Conservation (phyloP, 495 filamentous ascomycete genomes). For the Neurospora tetrasperma region DNA sequence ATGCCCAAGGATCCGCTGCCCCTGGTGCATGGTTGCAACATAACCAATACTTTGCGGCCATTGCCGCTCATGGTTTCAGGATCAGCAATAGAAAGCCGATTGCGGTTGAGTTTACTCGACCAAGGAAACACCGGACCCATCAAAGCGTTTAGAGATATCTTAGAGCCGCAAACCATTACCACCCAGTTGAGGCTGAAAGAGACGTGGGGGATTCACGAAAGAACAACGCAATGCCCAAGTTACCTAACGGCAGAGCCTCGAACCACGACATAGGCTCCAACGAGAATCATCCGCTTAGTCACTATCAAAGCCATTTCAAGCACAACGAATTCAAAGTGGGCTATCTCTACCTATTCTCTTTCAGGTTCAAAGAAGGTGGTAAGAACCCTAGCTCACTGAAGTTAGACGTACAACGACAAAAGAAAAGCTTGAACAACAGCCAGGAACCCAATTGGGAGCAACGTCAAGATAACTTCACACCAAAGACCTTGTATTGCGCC, state of each 20-base stretch:
- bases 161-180: neutral
- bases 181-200: neutral
- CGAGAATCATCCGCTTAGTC: neutral
- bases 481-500: neutral
- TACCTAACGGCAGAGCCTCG: neutral
- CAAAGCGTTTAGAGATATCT: too few relatives aligned
- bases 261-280: neutral
- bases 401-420: neutral
- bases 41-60: too few relatives aligned
- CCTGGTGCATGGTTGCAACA: too few relatives aligned
- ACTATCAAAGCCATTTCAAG: neutral
- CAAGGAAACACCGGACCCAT: too few relatives aligned
- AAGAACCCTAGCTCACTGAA: neutral
- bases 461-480: neutral
- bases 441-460: neutral
- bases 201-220: neutral
- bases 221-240: neutral
- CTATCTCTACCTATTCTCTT: neutral
- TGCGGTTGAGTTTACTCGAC: neutral
- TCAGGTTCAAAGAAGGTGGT: neutral
- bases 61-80: neutral
- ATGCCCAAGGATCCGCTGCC: neutral
- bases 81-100: neutral
- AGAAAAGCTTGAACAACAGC: neutral
- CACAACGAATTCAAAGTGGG: neutral